These are phyloP conservation scores for Groenewaldozyma salmanticensis DNA, from an alignment of 805 yeast genomes.

Conservation along the genomic window DNA sequence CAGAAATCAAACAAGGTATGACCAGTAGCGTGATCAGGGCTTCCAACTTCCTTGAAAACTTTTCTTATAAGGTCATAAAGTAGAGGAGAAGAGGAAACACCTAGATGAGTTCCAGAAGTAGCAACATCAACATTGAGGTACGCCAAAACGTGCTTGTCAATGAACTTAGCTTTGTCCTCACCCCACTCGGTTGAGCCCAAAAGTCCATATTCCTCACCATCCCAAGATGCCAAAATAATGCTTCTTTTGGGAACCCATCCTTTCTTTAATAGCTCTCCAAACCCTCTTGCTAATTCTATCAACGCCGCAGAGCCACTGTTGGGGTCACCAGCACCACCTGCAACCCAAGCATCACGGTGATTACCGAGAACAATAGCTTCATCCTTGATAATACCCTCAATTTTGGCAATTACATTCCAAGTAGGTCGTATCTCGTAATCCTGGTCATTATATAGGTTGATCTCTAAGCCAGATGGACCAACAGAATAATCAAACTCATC, in stretches of 20 bases:
- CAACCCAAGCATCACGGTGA: slow-evolving; percentile 75
- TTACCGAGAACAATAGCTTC: slow-evolving; percentile 61
- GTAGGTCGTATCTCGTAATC: slow-evolving; percentile 52
- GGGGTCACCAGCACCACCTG: slow-evolving; percentile 74
- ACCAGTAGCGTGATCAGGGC: slow-evolving; percentile 32
- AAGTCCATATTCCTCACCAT: slow-evolving; percentile 66
- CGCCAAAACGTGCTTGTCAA: slow-evolving; percentile 47
- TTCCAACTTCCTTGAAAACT: slow-evolving; percentile 35
- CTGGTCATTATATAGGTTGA: slow-evolving; percentile 53
- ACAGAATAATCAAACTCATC: slow-evolving; percentile 37
- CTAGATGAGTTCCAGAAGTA: slow-evolving; percentile 43
- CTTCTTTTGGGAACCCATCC: slow-evolving; percentile 74
- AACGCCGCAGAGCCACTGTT: slow-evolving; percentile 62
- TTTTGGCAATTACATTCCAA: slow-evolving; percentile 51
- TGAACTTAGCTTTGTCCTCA: slow-evolving; percentile 41
- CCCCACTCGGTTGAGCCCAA: slow-evolving; percentile 75
- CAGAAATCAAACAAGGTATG: slow-evolving; percentile 28
- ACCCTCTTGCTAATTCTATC: slow-evolving; percentile 53
- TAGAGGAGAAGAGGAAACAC: slow-evolving; percentile 50
- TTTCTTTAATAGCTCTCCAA: slow-evolving; percentile 37
- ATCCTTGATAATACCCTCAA: slow-evolving; percentile 43
- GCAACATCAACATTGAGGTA: slow-evolving; percentile 66
- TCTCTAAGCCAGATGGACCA: slow-evolving; percentile 39
- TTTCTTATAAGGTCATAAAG: slow-evolving; percentile 38
- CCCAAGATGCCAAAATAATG: slow-evolving; percentile 67